phyloP scores from a whole-genome alignment of 2,329 filamentous ascomycete genomes.

The Stachybotrys chartarum region DNA sequence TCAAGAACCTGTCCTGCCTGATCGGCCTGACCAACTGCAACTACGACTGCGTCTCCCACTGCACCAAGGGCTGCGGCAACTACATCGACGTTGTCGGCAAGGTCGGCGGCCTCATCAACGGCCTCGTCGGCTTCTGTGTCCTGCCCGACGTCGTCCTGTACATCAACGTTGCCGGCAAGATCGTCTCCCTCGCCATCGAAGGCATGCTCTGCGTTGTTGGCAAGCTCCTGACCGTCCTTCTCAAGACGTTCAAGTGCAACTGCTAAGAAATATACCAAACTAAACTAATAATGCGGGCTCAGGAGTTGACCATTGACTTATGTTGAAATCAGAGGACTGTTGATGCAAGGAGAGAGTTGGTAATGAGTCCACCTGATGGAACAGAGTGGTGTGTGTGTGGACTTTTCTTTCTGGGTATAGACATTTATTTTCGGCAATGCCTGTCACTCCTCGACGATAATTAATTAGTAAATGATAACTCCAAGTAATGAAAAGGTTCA shows the following conservation, averaged over 20 bases:
- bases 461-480: background rate
- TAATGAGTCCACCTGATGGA: background rate
- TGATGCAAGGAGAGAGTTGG: background rate
- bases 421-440: background rate
- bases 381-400: background rate
- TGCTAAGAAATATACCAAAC: constrained; percentile 15
- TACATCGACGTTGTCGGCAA: constrained; percentile 21
- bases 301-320: background rate
- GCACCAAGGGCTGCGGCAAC: constrained; percentile 30
- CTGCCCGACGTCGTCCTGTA: constrained; percentile 21
- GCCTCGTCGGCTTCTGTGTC: constrained; percentile 23
- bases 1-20: constrained; percentile 18
- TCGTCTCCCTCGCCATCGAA: constrained; percentile 18
- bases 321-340: background rate
- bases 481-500: background rate
- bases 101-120: constrained; percentile 16
- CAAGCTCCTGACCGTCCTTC: constrained; percentile 18
- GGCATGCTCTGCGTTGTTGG: constrained; percentile 25
- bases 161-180: constrained; percentile 14
- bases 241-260: constrained; percentile 24
- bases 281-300: background rate
- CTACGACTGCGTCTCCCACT: constrained; percentile 30
- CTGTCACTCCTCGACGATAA: background rate
- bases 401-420: background rate
- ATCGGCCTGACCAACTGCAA: constrained; percentile 24